Evolutionary conservation across 495 filamentous ascomycete species (phyloP), one percentile per base, ranked within the genome.

Genomic region (Sphaerosporella brunnea): DNA sequence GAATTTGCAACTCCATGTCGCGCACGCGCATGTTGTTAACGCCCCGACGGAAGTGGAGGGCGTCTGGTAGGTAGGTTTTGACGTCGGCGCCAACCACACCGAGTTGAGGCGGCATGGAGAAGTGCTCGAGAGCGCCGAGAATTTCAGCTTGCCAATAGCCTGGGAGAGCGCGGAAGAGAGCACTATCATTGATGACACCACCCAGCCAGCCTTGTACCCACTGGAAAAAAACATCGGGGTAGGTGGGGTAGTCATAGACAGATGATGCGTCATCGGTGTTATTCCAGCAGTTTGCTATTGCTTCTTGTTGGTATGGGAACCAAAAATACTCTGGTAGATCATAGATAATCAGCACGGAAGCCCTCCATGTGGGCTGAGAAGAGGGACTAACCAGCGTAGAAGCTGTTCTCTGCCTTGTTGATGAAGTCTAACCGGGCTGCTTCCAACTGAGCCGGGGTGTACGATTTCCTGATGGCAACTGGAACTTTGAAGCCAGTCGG

Each of bases 281-380:
- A 48, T 70, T 64, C 54, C 71, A 73, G 36, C 63, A 67, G 51
- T 73, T 71, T 15, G 71, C 63, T 64, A 68, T 71, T 8, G 60
- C 53, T 28, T 65, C 58, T 30, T 63, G 52, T 37, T 67, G 65
- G 45, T 67, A 71, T 1, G 71, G 60, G 52, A 72, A 74, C 71
- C 71, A 73, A 51, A 73, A 73, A 65, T 67, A 73, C 50, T 74
- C 71, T 0, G 63, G 54, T n/a, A n/a, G n/a, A n/a, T n/a, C n/a
- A n/a, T n/a, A n/a, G n/a, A n/a, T n/a, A n/a, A n/a, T n/a, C n/a
- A n/a, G n/a, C n/a, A n/a, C n/a, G n/a, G n/a, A n/a, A n/a, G n/a
- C n/a, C n/a, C n/a, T n/a, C n/a, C n/a, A n/a, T n/a, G n/a, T n/a
- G n/a, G n/a, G n/a, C n/a, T n/a, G n/a, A n/a, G n/a, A n/a, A n/a